Base-by-base conservation (phyloP, 164 flowering plant genomes). In the Nymphaea colorata region DNA sequence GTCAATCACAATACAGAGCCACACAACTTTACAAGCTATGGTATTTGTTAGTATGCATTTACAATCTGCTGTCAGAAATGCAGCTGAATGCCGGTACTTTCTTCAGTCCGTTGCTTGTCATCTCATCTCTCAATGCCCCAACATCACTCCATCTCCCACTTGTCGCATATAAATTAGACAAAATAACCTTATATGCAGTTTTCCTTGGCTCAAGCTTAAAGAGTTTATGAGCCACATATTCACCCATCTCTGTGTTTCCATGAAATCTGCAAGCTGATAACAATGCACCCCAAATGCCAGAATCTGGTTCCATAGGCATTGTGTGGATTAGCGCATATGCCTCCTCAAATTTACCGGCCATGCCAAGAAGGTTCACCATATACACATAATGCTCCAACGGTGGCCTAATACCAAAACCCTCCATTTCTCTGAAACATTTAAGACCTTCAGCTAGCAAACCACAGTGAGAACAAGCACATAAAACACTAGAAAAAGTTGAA, bases 211-310 rank as follows among this genome's bases (percentile, higher is more conserved):
- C 70, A 60, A 66, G 73, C 45, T 74, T 76, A 45, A 81, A 77
- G 41, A 91, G 84, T 62, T 69, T 74, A 44, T 72, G 67, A 36
- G 87, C 80, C 42, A 78, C 79, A 62, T 74, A 71, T 67, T 85
- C 85, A 8, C 86, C 87, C 73, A 93, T 60, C 59, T 81, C 68
- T 14, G 79, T 61, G 72, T 91, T 79, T 16, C 85, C 81, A 70
- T 81, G 82, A 64, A 71, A 43, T 11, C 84, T 79, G 77, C 97
- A 93, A 71, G 94, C 85, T 14, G 87, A 82, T 64, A 93, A 71
- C 10, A 93, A 73, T 36, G 98, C 96, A 73, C 98, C 98, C 91
- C 91, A 87, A 62, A 89, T 77, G 36, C 87, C 87, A 41, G 82
- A 75, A 76, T 86, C 86, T 2, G 82, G 80, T 14, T 82, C 80